phyloP scores from a whole-genome alignment of 1,284 basidiomycete genomes.

The Ceratobasidium sp. region DNA sequence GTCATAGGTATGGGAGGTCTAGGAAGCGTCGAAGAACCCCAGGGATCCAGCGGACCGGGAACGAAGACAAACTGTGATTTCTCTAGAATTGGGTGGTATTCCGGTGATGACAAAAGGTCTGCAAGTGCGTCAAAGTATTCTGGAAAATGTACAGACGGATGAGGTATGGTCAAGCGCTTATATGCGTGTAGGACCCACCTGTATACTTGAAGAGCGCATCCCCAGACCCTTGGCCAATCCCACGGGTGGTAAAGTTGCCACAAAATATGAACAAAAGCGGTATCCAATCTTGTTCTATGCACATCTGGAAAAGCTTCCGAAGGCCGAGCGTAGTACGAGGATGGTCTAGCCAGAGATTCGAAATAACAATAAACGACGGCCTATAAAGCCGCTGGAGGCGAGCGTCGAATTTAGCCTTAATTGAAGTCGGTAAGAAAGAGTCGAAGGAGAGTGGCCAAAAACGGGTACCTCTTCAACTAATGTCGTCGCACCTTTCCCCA shows the following conservation, averaged over 20 bases:
- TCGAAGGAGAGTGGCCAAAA: conserved; percentile 21
- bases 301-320: conserved; percentile 89
- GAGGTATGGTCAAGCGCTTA: neutral
- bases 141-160: conserved; percentile 54
- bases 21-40: conserved; percentile 82
- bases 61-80: conserved; percentile 93
- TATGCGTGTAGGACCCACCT: conserved; percentile 63
- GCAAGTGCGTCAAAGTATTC: conserved; percentile 89
- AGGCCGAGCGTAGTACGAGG: conserved; percentile 85
- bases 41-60: conserved; percentile 92
- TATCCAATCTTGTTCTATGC: conserved; percentile 87
- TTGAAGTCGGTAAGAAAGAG: conserved; percentile 13
- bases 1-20: conserved; percentile 82
- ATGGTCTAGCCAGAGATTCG: conserved; percentile 95
- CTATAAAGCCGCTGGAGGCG: conserved; percentile 65
- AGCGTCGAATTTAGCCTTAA: conserved; percentile 69
- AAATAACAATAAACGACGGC: conserved; percentile 93
- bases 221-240: conserved; percentile 81
- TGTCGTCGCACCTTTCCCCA: conserved; percentile 92
- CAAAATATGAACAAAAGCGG: conserved; percentile 92
- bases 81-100: conserved; percentile 80
- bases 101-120: conserved; percentile 77
- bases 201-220: conserved; percentile 87
- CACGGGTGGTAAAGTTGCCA: conserved; percentile 92
- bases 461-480: conserved; percentile 88